Evolutionary conservation across 192 early-diverging fungal genomes (phyloP), one percentile per base, ranked within the genome.

Genomic region (Umbelopsis isabellina): DNA sequence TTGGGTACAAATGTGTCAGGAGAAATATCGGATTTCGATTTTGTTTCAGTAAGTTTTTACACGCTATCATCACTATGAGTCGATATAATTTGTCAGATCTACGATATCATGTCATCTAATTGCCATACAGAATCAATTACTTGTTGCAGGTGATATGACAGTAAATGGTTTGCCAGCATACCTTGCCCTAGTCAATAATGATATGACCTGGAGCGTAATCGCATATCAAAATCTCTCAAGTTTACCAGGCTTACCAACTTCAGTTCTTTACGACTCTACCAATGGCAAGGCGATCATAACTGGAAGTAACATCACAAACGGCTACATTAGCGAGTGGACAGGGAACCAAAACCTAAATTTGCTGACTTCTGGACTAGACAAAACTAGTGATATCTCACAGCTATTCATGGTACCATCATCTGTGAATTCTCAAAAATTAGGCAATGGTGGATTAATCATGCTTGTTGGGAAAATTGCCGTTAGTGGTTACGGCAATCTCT

Each of bases 401-500:
- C n/a, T 76, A 0, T n/a, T 67, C 3, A 58, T 68, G 67, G 75
- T 71, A 11, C 66, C 75, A 5, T 67, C 67, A 1, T 41, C 37
- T 6, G 5, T 41, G 37, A 41, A 41, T 6, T 27, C 55, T 27
- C 55, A 35, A 25, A 13, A 33, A 33, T 61, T 30, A 61, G 55
- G 25, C 55, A 61, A 61, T 33, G 55, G 55, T 16, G 55, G 55
- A 6, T 30, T 87, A 49, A 49, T 87, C 4, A 53, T 87, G 30
- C 75, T 83, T 6, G 75, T 75, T 37, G 85, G 85, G 13, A 45
- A 75, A 9, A 66, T 87, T 10, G 65, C 67, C 9, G 69, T 87
- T 6, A 52, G 74, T 22, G 53, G 64, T 22, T 71, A 53, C 51
- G 82, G 82, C 46, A 78, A 82, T 49, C 74, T 70, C 0, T 77